Evolutionary conservation across 371 early-diverging fungal species (phyloP), one percentile per base, ranked within the genome.

Genomic region (Mortierella sp.): DNA sequence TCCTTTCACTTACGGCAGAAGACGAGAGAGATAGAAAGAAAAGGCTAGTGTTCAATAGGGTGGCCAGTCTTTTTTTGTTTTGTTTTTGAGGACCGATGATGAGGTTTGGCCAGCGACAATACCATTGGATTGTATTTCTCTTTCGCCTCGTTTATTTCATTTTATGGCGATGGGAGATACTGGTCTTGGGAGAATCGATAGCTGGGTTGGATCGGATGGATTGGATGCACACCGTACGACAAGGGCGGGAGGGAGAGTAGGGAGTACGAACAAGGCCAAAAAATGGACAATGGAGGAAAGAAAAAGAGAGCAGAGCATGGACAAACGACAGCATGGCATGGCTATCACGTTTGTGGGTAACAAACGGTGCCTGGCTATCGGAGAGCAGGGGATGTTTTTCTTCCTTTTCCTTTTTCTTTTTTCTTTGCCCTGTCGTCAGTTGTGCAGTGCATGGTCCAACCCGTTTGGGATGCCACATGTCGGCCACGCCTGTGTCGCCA

Each of bases 371-470:
- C 61, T 59, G 61, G 61, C 31, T 59, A 59, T 59, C 31, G 71
- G 50, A 48, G 71, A 55, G 71, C 48, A 71, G 50, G 71, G 71
- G 43, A 40, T 40, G 40, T 71, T 43, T 21, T 51, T 51, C 48
- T 50, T 13, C 50, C 24, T 72, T 51, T 71, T 50, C 28, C 50
- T 37, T 72, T 28, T 50, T 70, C 34, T 59, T 59, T 73, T 55
- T 48, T 77, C 57, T 61, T 71, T 61, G 43, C 16, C 34, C 11
- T 72, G 48, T 76, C 76, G 69, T 43, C 34, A 44, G 69, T 55
- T 44, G n/a, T 55, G 43, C 76, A 64, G 76, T 76, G 76, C 76
- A 76, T 76, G 76, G 76, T 76, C 76, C 76, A 76, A 69, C 76
- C 50, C 69, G 24, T 69, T 76, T 69, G 76, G 76, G 51, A 67